Evolutionary conservation across 2,329 filamentous ascomycete species (phyloP).

Genomic region (Sporothrix phasma): DNA sequence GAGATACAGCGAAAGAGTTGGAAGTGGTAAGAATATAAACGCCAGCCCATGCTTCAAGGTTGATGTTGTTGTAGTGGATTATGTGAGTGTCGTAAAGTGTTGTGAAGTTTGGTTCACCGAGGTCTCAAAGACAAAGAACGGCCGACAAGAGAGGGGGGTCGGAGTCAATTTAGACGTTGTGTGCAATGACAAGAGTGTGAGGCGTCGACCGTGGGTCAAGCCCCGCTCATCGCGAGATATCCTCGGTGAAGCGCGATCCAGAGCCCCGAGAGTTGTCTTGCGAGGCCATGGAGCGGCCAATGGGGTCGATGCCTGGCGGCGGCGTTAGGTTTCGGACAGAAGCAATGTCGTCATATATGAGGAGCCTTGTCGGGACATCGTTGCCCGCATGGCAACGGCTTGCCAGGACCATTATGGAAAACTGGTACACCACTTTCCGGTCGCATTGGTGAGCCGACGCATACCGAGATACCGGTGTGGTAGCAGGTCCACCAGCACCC

Average conservation of each 20-base stretch:
- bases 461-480: slow-evolving; percentile 27
- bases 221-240: slow-evolving; percentile 8
- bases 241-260: slow-evolving; percentile 20
- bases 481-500: slow-evolving; percentile 23
- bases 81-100: background rate
- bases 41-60: slow-evolving; percentile 14
- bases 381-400: slow-evolving; percentile 32
- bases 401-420: slow-evolving; percentile 54
- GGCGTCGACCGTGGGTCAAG: background rate
- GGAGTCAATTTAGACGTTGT: slow-evolving; percentile 2
- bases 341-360: slow-evolving; percentile 25
- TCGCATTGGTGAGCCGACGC: slow-evolving; percentile 50
- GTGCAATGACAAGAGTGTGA: background rate
- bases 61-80: background rate
- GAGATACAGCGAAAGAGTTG: background rate
- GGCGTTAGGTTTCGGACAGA: slow-evolving; percentile 9
- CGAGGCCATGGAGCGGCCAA: slow-evolving; percentile 18
- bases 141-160: background rate
- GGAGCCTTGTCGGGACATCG: slow-evolving; percentile 46
- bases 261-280: slow-evolving; percentile 19
- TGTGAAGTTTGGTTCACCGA: background rate
- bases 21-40: slow-evolving; percentile 11
- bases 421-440: slow-evolving; percentile 51
- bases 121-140: background rate
- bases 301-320: slow-evolving; percentile 14